Percentiles rank a stretch among this genome's conserved stretches.
Evolutionary conservation across 1,139 yeast genomes (phyloP).

Genomic region (Diutina rugosa): DNA sequence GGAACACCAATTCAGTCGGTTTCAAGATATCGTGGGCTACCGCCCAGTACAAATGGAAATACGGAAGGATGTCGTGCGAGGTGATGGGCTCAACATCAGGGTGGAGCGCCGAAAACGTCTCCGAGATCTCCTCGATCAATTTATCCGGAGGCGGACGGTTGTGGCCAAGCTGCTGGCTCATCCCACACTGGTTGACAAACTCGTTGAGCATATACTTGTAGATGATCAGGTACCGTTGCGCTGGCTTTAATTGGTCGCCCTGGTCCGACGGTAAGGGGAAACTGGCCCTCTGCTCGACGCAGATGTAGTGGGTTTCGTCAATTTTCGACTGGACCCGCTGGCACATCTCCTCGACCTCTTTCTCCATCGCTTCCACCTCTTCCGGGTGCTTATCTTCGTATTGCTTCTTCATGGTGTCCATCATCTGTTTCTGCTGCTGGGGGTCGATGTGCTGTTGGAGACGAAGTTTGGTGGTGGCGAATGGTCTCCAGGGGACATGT

Average conservation of each 20-base stretch:
- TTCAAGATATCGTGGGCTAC: neutral
- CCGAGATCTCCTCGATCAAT: neutral
- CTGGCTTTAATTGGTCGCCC: neutral
- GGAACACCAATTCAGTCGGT: neutral
- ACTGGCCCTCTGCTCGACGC: neutral
- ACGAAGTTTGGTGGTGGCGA: neutral
- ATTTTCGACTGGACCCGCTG: neutral
- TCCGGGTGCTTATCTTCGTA: neutral
- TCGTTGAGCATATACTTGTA: neutral
- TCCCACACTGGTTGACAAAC: neutral
- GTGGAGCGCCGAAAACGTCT: neutral
- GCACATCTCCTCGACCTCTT: neutral
- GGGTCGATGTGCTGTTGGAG: neutral
- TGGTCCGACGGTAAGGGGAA: neutral
- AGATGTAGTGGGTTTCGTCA: neutral
- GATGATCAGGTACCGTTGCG: neutral
- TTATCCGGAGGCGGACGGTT: neutral
- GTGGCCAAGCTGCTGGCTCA: neutral
- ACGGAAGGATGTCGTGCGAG: neutral
- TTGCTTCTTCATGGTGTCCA: neutral
- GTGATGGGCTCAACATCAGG: neutral
- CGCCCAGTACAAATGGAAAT: neutral
- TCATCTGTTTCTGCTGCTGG: neutral
- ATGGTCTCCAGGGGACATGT: neutral
- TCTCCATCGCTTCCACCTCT: neutral